Base-by-base conservation (phyloP, 768 basidiomycete species). In the Paxillus involutus region DNA sequence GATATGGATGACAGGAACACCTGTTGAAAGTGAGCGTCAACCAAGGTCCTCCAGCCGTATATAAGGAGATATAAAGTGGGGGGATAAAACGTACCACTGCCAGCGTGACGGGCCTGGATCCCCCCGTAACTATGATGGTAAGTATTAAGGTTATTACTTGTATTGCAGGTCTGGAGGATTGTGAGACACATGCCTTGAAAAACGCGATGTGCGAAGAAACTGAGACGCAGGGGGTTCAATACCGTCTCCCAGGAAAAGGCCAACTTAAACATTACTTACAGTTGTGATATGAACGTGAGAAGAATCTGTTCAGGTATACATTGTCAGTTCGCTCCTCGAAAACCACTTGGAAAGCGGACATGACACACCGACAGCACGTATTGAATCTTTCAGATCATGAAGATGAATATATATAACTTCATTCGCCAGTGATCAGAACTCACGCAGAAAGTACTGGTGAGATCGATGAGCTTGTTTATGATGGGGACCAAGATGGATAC, bases 401-500 rank as follows among this genome's bases (percentile, higher is more conserved):
- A 44, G 43, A n/a, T n/a, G 17, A 29, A 6, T 35, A 10, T 47
- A 56, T 53, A 32, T 59, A 36, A 26, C 24, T 11, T 14, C 24
- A 12, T 3, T 1, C 8, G 24, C 40, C 35, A 44, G 36, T n/a
- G 2, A 8, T 11, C n/a, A 10, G 33, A 2, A 66, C 69, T 64
- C 50, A 70, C 69, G 37, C 70, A 71, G 43, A 70, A 70, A 24
- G 66, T 52, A 29, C 69, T 70, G 10, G 5, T 43, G 11, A 37
- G 40, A 48, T 21, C 32, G 3, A 44, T 66, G 41, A 61, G 49
- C 26, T 33, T 33, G 17, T 17, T 32, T 35, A 11, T 8, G 21
- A 5, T 4, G 9, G 14, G 37, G 1, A 16, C 9, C 17, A 24
- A 0, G 8, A 35, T 1, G 6, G 13, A 47, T 11, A 49, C 68